phyloP scores from a whole-genome alignment of 2,329 filamentous ascomycete species.

The Leptographium wingfieldii region DNA sequence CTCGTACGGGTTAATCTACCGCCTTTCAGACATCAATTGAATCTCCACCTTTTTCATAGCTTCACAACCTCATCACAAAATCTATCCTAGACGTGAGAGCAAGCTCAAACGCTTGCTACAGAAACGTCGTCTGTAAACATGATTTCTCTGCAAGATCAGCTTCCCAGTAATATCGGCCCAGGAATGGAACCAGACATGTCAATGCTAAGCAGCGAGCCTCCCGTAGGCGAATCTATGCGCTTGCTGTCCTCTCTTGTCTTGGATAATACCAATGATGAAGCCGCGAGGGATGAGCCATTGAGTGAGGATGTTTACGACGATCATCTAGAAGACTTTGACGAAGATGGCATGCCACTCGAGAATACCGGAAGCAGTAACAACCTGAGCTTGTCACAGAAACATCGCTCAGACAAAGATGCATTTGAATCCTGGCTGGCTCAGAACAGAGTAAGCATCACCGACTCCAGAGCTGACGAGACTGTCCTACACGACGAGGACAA shows the following conservation, averaged over 20 bases:
- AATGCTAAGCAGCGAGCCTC: neutral
- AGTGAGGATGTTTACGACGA: neutral
- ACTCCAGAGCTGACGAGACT: slow-evolving; percentile 13
- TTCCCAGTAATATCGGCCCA: neutral
- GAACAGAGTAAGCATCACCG: slow-evolving; percentile 22
- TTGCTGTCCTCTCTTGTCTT: neutral
- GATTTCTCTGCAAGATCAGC: neutral
- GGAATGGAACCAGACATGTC: neutral
- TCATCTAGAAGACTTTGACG: neutral
- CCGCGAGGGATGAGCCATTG: neutral
- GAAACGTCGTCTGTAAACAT: neutral
- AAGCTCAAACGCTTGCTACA: neutral
- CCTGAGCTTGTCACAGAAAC: slow-evolving; percentile 28
- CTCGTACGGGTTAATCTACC: no score
- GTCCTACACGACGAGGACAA: slow-evolving; percentile 19
- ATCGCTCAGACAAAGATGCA: slow-evolving; percentile 34
- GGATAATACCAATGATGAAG: neutral
- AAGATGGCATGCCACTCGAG: neutral
- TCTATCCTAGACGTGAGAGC: neutral
- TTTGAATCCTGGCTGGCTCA: slow-evolving; percentile 32
- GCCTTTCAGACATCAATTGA: no score
- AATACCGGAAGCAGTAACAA: neutral
- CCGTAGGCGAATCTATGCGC: neutral
- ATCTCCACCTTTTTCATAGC: neutral
- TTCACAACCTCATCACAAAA: neutral